Evolutionary conservation across 2,329 filamentous ascomycete species (phyloP).

Genomic region (Fusarium anguioides): DNA sequence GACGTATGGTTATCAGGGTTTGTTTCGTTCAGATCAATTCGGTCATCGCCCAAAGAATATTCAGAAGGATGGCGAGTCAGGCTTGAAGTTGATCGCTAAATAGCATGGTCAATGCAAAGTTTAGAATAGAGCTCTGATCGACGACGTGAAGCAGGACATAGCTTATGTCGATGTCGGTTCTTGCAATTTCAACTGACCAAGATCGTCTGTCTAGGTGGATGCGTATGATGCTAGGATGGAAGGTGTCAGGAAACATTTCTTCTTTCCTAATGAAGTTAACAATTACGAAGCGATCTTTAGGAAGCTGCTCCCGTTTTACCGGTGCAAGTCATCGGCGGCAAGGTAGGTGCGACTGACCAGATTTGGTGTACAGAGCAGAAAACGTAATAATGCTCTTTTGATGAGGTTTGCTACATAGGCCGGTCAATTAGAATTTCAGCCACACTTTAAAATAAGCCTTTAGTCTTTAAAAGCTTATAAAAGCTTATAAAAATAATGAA

Average conservation of each 20-base stretch:
- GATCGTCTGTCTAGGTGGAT: background rate
- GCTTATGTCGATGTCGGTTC: constrained; percentile 11
- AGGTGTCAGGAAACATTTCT: background rate
- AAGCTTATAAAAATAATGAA: no score
- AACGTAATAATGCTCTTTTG: no score
- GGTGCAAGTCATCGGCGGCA: no score
- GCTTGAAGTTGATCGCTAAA: background rate
- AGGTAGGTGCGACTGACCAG: no score
- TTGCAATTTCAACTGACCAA: background rate
- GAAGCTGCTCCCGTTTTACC: background rate
- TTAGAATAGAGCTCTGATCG: constrained; percentile 2
- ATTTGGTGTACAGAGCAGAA: no score
- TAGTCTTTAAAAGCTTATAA: no score
- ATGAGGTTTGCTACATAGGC: no score
- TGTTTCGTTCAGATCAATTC: constrained; percentile 6
- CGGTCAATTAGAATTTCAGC: no score
- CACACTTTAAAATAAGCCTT: no score
- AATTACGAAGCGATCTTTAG: background rate
- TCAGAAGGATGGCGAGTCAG: constrained; percentile 22
- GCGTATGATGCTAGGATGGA: background rate
- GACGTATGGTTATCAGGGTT: constrained; percentile 1
- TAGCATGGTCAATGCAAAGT: background rate
- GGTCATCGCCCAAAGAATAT: constrained; percentile 1
- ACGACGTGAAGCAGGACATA: background rate
- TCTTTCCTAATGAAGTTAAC: background rate